Conservation (phyloP, 2,329 filamentous ascomycete species). For the Neospermospora avenae region DNA sequence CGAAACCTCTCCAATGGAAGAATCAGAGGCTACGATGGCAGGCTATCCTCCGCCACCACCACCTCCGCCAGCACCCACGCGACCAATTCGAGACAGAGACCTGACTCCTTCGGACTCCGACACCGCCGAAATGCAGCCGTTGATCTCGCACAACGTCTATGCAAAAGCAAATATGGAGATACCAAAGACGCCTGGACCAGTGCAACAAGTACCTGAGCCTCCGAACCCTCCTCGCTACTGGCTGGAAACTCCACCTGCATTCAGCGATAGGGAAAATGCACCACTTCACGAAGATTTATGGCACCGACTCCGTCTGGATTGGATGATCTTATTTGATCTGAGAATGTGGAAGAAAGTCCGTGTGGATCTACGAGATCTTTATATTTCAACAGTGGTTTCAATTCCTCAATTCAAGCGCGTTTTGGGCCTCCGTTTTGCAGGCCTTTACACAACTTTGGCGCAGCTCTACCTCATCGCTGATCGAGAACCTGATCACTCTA, state of each 20-base stretch:
- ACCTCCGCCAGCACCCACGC: slow-evolving; percentile 42
- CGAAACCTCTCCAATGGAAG: slow-evolving; percentile 63
- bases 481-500: slow-evolving; percentile 94
- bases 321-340: slow-evolving; percentile 90
- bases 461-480: slow-evolving; percentile 96
- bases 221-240: slow-evolving; percentile 77
- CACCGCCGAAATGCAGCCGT: slow-evolving; percentile 55
- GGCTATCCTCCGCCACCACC: slow-evolving; percentile 68
- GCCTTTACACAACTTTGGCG: slow-evolving; percentile 87
- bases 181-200: slow-evolving; percentile 73
- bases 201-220: slow-evolving; percentile 42
- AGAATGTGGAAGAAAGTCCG: slow-evolving; percentile 95
- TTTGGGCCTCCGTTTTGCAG: slow-evolving; percentile 87
- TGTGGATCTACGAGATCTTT: slow-evolving; percentile 85
- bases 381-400: slow-evolving; percentile 93
- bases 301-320: slow-evolving; percentile 85
- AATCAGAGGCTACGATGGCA: slow-evolving; percentile 73
- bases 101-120: slow-evolving; percentile 71
- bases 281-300: slow-evolving; percentile 83
- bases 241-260: slow-evolving; percentile 74
- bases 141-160: slow-evolving; percentile 59
- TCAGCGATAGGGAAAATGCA: slow-evolving; percentile 58
- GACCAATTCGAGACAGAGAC: slow-evolving; percentile 52
- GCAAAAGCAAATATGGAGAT: slow-evolving; percentile 67
- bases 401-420: slow-evolving; percentile 96